These are phyloP conservation scores for Aspergillus pseudotamarii DNA, from an alignment of 2,329 filamentous ascomycete genomes.

Conservation along the genomic window DNA sequence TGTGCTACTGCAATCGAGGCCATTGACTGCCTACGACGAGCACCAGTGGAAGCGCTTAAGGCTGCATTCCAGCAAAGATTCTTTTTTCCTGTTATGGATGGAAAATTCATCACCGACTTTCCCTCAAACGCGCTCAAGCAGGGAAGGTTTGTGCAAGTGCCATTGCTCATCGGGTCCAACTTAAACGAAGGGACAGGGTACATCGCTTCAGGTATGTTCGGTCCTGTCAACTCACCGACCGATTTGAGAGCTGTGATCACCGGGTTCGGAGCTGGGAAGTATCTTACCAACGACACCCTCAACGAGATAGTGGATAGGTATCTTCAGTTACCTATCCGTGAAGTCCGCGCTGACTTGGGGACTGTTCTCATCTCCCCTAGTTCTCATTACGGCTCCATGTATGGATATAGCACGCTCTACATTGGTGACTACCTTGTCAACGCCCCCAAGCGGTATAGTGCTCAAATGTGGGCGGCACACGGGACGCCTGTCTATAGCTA, in stretches of 20 bases:
- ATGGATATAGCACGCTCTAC: constrained; percentile 13
- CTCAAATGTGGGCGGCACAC: constrained; percentile 11
- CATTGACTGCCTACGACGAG: constrained; percentile 12
- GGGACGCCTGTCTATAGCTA: constrained; percentile 15
- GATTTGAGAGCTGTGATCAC: background rate
- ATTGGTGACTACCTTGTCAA: constrained; percentile 17
- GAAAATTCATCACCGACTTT: constrained; percentile 4
- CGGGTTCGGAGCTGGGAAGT: background rate
- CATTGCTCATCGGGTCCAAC: constrained; percentile 15
- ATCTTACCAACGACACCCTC: background rate
- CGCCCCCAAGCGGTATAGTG: constrained; percentile 14
- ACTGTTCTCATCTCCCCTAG: constrained; percentile 4
- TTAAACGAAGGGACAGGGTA: constrained; percentile 14
- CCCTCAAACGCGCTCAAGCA: background rate
- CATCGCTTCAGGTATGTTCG: background rate
- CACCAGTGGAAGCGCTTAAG: constrained; percentile 7
- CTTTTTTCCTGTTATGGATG: constrained; percentile 15
- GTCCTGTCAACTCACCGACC: constrained; percentile 1
- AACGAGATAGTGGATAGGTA: background rate
- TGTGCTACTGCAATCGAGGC: constrained; percentile 6
- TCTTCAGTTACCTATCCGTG: background rate
- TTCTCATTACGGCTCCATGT: constrained; percentile 14
- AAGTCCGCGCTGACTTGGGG: background rate
- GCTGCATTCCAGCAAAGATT: constrained; percentile 2
- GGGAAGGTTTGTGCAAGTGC: constrained; percentile 11